Percentiles rank a stretch among this genome's conserved stretches.
Evolutionary conservation across 768 basidiomycete species (phyloP).

Genomic region (Lactarius quietus): DNA sequence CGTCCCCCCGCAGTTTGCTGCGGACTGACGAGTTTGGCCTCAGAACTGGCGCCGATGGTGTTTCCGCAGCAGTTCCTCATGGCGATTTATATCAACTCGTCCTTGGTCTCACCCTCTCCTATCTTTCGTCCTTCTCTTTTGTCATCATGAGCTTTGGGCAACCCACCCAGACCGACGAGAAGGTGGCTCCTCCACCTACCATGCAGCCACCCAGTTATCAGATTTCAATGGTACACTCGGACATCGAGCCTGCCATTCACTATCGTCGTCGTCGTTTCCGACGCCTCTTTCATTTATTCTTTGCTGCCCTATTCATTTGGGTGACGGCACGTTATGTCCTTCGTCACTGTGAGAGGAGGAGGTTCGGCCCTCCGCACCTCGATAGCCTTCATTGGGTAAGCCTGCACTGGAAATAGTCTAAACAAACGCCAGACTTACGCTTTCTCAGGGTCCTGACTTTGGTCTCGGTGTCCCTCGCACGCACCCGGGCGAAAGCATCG

Average conservation of each 20-base stretch:
- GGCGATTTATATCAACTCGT: conserved; percentile 3
- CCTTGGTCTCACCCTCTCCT: neutral
- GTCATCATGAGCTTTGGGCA: neutral
- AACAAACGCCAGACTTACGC: neutral
- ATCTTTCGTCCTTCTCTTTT: neutral
- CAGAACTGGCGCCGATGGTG: neutral
- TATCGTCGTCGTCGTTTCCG: conserved; percentile 4
- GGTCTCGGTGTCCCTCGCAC: neutral
- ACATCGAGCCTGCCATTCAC: neutral
- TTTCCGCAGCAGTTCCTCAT: conserved; percentile 16
- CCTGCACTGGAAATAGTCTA: neutral
- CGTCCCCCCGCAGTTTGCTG: neutral
- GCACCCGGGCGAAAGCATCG: neutral
- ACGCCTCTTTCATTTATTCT: conserved; percentile 8
- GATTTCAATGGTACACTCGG: neutral
- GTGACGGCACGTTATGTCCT: neutral
- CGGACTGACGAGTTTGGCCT: neutral
- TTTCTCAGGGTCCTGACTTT: neutral
- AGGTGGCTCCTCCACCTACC: neutral
- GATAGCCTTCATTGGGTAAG: neutral
- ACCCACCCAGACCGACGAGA: conserved; percentile 3
- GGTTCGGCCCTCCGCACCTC: neutral
- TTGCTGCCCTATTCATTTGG: neutral
- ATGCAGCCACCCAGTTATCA: conserved; percentile 7
- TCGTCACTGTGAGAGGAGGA: neutral